Conservation (phyloP, 257 asterid species). For the Rubia yunnanensis region DNA sequence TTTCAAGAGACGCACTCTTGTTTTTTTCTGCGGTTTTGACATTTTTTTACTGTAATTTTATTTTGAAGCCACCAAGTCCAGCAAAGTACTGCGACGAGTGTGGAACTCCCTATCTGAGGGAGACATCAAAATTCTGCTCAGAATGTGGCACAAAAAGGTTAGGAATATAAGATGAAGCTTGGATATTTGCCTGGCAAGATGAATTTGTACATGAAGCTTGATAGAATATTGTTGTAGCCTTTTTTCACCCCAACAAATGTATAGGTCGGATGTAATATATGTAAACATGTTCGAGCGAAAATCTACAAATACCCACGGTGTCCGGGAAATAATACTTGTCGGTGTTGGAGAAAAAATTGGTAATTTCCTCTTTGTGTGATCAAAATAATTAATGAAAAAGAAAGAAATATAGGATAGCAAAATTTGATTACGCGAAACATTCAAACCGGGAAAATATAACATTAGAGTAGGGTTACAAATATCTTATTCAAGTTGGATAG, state of each 20-base stretch:
- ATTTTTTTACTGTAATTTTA: neutral
- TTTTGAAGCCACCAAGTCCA: constrained; percentile 65
- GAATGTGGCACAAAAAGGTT: constrained; percentile 83
- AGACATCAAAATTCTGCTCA: constrained; percentile 83
- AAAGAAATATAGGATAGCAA: no score
- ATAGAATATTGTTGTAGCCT: neutral
- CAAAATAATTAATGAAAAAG: no score
- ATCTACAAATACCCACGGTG: no score
- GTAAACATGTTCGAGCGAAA: no score
- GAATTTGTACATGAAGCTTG: neutral
- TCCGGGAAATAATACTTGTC: no score
- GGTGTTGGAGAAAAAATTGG: no score
- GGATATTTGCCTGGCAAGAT: neutral
- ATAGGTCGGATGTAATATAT: neutral
- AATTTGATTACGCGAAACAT: no score
- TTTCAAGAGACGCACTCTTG: neutral
- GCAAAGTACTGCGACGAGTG: constrained; percentile 94
- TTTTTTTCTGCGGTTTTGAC: neutral
- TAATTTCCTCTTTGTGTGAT: no score
- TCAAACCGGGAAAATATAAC: no score
- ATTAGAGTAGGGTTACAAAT: no score
- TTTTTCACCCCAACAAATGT: neutral
- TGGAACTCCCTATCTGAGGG: constrained; percentile 72
- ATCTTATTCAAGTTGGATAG: no score
- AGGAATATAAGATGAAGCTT: constrained; percentile 39